Percentiles rank a stretch among this genome's conserved stretches.
Conservation (phyloP, 2,329 filamentous ascomycete species). For the Plectosphaerella sp. region DNA sequence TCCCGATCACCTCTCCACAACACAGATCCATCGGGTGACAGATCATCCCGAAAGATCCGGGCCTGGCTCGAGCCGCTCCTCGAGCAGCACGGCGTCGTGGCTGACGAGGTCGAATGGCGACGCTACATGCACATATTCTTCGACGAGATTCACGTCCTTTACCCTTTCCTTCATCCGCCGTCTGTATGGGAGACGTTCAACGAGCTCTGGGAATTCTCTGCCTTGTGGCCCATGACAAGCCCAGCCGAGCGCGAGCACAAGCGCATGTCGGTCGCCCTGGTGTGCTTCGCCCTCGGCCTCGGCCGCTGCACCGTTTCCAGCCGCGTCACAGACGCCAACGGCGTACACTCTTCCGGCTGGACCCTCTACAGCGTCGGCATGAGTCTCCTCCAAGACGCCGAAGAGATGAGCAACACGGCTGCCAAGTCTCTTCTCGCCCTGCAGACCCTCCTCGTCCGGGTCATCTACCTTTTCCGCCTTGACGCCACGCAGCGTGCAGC, state of each 20-base stretch:
- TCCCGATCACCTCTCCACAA: conserved; percentile 1
- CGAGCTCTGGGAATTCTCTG: conserved; percentile 7
- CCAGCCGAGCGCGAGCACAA: conserved; percentile 6
- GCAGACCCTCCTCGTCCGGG: conserved; percentile 4
- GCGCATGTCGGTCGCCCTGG: conserved; percentile 5
- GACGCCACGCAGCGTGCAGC: conserved; percentile 6
- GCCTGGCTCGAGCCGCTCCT: conserved; percentile 7
- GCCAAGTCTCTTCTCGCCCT: conserved; percentile 6
- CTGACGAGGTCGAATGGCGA: conserved; percentile 7
- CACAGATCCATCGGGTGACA: background rate
- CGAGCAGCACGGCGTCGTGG: conserved; percentile 4
- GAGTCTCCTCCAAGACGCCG: conserved; percentile 5
- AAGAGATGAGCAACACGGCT: conserved; percentile 3
- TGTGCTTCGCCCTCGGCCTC: conserved; percentile 8
- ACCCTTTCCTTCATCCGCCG: conserved; percentile 7
- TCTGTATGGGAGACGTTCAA: conserved; percentile 7
- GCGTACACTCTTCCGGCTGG: conserved; percentile 8
- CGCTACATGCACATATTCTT: conserved; percentile 6
- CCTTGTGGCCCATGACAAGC: conserved; percentile 5
- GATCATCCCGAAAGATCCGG: conserved; percentile 1
- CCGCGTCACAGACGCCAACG: conserved; percentile 6
- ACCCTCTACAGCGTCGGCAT: conserved; percentile 6
- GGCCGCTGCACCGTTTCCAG: conserved; percentile 7
- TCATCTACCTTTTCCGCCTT: conserved; percentile 4
- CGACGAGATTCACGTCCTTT: conserved; percentile 8